Evolutionary conservation across 148 eudicot genomes (phyloP).

Genomic region (Diospyros lotus): DNA sequence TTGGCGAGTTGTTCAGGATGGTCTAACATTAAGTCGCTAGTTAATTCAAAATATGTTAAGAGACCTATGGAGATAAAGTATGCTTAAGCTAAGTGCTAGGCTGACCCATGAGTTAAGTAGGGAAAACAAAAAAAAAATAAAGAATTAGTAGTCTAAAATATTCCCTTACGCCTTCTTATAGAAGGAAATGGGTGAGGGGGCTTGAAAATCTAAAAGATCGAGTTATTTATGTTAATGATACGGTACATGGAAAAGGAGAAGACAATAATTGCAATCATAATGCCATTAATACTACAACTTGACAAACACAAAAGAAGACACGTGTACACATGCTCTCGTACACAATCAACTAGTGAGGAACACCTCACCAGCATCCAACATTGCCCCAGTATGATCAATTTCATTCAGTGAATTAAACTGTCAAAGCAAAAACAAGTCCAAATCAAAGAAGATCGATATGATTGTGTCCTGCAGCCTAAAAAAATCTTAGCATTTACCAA

Average conservation of each 20-base stretch:
- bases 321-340: not conserved
- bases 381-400: not conserved
- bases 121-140: no score
- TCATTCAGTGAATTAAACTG: not conserved
- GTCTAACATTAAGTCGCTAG: no score
- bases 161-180: no score
- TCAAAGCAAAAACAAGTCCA: not conserved
- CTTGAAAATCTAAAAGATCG: not conserved
- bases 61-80: no score
- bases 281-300: not conserved
- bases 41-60: no score
- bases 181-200: no score
- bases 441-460: not conserved
- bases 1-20: no score
- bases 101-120: no score
- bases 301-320: not conserved
- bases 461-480: not conserved
- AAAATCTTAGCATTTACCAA: not conserved
- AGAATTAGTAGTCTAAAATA: no score
- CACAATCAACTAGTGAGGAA: not conserved
- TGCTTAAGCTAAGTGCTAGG: no score
- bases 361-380: not conserved
- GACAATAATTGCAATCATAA: not conserved
- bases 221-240: not conserved
- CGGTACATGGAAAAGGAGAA: not conserved